Evolutionary conservation across 306 rosid species (phyloP).

Genomic region (Pyrus pyrifolia): DNA sequence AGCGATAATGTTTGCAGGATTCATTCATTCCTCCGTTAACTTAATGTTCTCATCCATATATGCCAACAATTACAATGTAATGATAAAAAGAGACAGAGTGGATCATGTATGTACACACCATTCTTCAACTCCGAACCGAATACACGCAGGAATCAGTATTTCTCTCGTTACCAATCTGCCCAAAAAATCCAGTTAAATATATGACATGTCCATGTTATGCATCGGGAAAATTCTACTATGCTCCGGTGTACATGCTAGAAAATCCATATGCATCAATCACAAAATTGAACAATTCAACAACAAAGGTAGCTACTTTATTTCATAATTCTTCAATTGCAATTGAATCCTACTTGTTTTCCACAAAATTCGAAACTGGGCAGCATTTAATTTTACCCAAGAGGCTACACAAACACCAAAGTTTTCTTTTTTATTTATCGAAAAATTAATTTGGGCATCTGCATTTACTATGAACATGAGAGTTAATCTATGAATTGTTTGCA

Average conservation of each 20-base stretch:
- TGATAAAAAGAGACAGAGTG: neutral
- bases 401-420: neutral
- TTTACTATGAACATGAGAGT: neutral
- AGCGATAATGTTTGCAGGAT: neutral
- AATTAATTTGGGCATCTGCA: neutral
- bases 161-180: neutral
- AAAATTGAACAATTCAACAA: neutral
- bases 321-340: neutral
- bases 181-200: neutral
- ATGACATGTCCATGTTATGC: neutral
- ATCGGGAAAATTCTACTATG: neutral
- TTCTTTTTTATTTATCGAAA: neutral
- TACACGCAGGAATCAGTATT: neutral
- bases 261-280: neutral
- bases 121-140: neutral
- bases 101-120: conserved; percentile 5
- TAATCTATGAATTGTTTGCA: neutral
- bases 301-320: neutral
- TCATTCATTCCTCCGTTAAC: neutral
- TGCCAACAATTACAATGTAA: neutral
- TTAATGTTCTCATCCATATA: neutral
- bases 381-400: neutral
- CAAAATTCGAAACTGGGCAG: neutral
- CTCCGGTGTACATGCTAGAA: too few species aligned
- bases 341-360: neutral